Evolutionary conservation across 2,329 filamentous ascomycete genomes (phyloP), one percentile per base, ranked within the genome.

Genomic region (Colletotrichum chlorophyti): DNA sequence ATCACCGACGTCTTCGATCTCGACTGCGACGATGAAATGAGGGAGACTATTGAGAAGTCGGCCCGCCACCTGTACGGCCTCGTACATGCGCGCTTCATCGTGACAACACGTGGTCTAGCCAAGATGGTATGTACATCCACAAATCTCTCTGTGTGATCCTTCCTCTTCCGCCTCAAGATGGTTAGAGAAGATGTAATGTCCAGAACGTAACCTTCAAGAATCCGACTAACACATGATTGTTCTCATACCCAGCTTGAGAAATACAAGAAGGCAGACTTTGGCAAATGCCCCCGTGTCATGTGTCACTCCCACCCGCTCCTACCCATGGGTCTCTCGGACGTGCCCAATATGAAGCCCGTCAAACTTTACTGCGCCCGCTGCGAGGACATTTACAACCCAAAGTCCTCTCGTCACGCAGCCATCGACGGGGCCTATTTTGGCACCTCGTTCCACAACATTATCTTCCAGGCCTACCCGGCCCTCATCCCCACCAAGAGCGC

Each of bases 351-450:
- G 66, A 96, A 93, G 69, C 88, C 94, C 42, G 95, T 97, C 65
- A 98, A 97, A 76, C 90, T 99, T 50, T 99, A 97, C 84, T 99
- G 95, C 76, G 88, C 91, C 43, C 91, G 93, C 68, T 99, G 95
- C 81, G 95, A 99, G 81, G 95, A 99, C 74, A 90, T 96, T 59
- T 99, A 99, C 83, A 98, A 98, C 77, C 95, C 95, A 40, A 99
- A 99, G 75, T 98, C 95, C 4, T 94, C 92, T 17, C 91, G 95
- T 24, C 95, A 99, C 76, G 93, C 93, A 47, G 85, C 90, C 58
- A 97, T 99, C 69, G 95, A 99, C 72, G 95, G 95, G 63, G 95
- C 95, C 64, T 99, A 98, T 82, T 99, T 99, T 67, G 95, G 95
- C 66, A 93, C 94, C 43, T 96, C 91, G 3, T 99, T 99, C 82